These are phyloP conservation scores for Penicillium canariense DNA, from an alignment of 495 filamentous ascomycete species.

Conservation along the genomic window DNA sequence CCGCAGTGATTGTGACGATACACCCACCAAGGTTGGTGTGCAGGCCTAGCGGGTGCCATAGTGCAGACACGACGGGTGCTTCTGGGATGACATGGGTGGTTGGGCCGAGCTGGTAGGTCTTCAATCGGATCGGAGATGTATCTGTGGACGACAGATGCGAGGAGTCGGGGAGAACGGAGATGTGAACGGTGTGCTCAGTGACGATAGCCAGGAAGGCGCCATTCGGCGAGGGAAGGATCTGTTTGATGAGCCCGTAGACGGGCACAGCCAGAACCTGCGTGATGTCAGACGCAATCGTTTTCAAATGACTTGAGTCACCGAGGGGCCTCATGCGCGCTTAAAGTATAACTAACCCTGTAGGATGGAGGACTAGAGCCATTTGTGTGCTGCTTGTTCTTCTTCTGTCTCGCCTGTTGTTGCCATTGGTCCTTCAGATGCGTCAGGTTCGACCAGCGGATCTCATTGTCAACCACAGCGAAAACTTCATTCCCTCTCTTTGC, in stretches of 20 bases:
- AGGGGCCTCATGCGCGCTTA: neutral
- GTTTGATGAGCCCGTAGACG: slow-evolving; percentile 71
- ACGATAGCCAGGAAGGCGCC: slow-evolving; percentile 76
- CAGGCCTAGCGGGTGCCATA: slow-evolving; percentile 86
- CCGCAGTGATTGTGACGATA: slow-evolving; percentile 79
- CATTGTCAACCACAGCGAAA: slow-evolving; percentile 78
- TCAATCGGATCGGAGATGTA: slow-evolving; percentile 63
- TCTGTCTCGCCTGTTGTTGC: slow-evolving; percentile 45
- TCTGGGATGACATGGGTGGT: slow-evolving; percentile 84
- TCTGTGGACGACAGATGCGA: slow-evolving; percentile 67
- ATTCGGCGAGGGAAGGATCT: slow-evolving; percentile 77
- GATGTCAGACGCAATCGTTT: slow-evolving; percentile 14
- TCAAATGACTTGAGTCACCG: neutral
- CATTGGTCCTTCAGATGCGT: slow-evolving; percentile 70
- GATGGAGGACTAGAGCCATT: slow-evolving; percentile 12
- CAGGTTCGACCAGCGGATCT: slow-evolving; percentile 84
- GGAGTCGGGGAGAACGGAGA: slow-evolving; percentile 73
- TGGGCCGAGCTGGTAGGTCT: slow-evolving; percentile 80
- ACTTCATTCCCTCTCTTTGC: slow-evolving; percentile 75
- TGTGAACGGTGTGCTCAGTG: slow-evolving; percentile 79
- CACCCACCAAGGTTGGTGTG: slow-evolving; percentile 56
- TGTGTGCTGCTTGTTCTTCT: slow-evolving; percentile 23
- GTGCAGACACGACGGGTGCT: slow-evolving; percentile 66
- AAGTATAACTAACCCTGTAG: slow-evolving; percentile 33
- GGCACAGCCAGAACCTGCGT: slow-evolving; percentile 65